These are phyloP conservation scores for Chlorella sp. DNA, from an alignment of 139 green algal species.

Conservation along the genomic window DNA sequence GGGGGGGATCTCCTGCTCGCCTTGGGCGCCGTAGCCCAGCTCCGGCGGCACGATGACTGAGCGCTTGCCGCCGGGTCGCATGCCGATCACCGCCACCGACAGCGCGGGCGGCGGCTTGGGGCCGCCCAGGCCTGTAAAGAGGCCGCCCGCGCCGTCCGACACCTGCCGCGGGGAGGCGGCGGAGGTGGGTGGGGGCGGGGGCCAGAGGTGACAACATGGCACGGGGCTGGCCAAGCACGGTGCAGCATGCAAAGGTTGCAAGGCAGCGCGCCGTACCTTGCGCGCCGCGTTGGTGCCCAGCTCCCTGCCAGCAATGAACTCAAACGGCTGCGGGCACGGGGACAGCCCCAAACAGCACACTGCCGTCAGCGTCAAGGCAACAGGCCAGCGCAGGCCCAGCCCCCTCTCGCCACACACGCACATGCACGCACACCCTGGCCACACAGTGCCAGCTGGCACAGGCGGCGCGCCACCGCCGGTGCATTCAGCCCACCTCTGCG, in stretches of 20 bases:
- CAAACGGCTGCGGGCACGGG: conserved; percentile 69
- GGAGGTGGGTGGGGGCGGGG: too few relatives aligned
- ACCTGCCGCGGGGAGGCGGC: too few relatives aligned
- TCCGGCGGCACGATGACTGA: conserved; percentile 37
- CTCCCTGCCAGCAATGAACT: conserved; percentile 76
- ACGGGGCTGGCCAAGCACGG: too few relatives aligned
- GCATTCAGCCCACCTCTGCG: conserved; percentile 82
- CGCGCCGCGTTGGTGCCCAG: conserved; percentile 15
- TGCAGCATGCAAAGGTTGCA: too few relatives aligned
- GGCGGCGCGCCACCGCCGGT: too few relatives aligned
- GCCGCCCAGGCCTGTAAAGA: conserved; percentile 76
- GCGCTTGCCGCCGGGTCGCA: conserved; percentile 86
- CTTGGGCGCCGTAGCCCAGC: conserved; percentile 40
- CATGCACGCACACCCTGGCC: background rate
- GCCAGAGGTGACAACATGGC: too few relatives aligned
- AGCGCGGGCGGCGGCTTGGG: conserved; percentile 88
- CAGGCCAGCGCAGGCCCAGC: background rate
- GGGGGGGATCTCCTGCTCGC: conserved; percentile 54
- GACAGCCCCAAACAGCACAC: too few relatives aligned
- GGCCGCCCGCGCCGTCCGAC: conserved; percentile 54
- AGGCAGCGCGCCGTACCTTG: too few relatives aligned
- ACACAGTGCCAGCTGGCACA: too few relatives aligned
- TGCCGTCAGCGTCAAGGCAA: background rate
- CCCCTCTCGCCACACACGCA: background rate
- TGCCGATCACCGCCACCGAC: conserved; percentile 78